Evolutionary conservation across 2,329 filamentous ascomycete genomes (phyloP).

Genomic region (Grosmannia serpens): DNA sequence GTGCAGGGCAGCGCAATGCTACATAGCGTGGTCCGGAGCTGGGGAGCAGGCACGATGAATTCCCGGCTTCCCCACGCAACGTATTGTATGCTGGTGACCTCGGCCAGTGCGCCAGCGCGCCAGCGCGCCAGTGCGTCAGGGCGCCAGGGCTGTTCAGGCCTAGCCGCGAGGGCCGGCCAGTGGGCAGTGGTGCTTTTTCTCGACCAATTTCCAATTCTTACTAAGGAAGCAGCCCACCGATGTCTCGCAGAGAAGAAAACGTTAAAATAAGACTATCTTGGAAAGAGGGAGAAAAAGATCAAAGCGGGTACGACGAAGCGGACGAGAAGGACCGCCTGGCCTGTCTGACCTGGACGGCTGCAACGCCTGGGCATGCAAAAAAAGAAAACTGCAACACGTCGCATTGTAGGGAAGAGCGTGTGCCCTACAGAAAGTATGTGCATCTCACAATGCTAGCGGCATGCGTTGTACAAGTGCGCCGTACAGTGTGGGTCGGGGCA

Average conservation of each 20-base stretch:
- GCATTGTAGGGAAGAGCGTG: not conserved
- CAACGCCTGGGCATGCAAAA: not conserved
- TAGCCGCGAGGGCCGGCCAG: not conserved
- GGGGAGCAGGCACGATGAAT: not conserved
- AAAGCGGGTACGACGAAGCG: not conserved
- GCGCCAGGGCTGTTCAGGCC: not conserved
- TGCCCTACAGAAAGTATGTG: not conserved
- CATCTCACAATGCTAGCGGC: not conserved
- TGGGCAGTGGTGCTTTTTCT: not conserved
- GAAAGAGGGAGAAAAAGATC: not conserved
- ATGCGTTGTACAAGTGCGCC: not conserved
- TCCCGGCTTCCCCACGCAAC: slow-evolving; percentile 1
- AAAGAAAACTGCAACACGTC: not conserved
- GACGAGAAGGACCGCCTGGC: not conserved
- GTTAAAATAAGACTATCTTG: not conserved
- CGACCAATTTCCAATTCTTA: not conserved
- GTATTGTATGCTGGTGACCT: not conserved
- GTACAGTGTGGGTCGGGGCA: not conserved
- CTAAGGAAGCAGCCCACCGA: not conserved
- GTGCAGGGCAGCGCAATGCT: not conserved
- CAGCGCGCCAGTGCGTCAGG: too few relatives aligned
- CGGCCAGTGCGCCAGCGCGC: not conserved
- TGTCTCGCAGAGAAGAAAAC: not conserved
- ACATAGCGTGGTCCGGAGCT: not conserved
- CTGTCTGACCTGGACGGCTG: not conserved